Evolutionary conservation across 495 filamentous ascomycete species (phyloP).

Genomic region (Apiosordaria backusii): DNA sequence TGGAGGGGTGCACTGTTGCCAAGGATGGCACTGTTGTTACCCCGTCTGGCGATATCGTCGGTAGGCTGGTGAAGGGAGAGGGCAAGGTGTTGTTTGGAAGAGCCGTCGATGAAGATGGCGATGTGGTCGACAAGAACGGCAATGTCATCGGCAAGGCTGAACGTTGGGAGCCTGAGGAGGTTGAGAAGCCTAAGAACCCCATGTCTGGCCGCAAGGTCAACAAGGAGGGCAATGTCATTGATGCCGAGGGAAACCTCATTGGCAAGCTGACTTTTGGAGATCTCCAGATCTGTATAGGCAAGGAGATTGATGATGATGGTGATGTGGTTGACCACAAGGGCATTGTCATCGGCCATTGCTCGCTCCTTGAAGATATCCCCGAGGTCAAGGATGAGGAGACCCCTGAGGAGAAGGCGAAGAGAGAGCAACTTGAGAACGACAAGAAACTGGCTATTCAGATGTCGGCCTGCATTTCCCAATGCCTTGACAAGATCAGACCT

Average conservation of each 20-base stretch:
- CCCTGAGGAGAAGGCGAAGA: slow-evolving; percentile 50
- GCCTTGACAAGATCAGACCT: slow-evolving; percentile 77
- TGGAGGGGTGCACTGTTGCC: slow-evolving; percentile 65
- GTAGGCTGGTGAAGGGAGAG: slow-evolving; percentile 70
- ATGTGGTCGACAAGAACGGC: slow-evolving; percentile 76
- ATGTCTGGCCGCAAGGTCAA: slow-evolving; percentile 78
- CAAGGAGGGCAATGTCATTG: slow-evolving; percentile 76
- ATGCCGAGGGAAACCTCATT: slow-evolving; percentile 76
- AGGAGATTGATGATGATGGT: slow-evolving; percentile 81
- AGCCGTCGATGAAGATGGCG: slow-evolving; percentile 76
- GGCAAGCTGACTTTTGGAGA: slow-evolving; percentile 75
- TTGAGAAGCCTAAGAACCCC: slow-evolving; percentile 53
- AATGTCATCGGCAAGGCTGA: slow-evolving; percentile 79
- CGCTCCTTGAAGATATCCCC: slow-evolving; percentile 72
- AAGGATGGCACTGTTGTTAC: slow-evolving; percentile 73
- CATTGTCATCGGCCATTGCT: slow-evolving; percentile 74
- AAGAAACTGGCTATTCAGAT: slow-evolving; percentile 76
- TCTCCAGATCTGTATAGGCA: slow-evolving; percentile 64
- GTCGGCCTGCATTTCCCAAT: slow-evolving; percentile 66
- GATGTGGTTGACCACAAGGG: slow-evolving; percentile 81
- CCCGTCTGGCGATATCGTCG: slow-evolving; percentile 62
- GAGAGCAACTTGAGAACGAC: slow-evolving; percentile 62
- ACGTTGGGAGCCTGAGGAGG: slow-evolving; percentile 75
- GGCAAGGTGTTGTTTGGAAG: slow-evolving; percentile 68
- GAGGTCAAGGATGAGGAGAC: slow-evolving; percentile 38